Conservation (phyloP, 148 eudicot genomes). For the Vaccinium myrtillus region DNA sequence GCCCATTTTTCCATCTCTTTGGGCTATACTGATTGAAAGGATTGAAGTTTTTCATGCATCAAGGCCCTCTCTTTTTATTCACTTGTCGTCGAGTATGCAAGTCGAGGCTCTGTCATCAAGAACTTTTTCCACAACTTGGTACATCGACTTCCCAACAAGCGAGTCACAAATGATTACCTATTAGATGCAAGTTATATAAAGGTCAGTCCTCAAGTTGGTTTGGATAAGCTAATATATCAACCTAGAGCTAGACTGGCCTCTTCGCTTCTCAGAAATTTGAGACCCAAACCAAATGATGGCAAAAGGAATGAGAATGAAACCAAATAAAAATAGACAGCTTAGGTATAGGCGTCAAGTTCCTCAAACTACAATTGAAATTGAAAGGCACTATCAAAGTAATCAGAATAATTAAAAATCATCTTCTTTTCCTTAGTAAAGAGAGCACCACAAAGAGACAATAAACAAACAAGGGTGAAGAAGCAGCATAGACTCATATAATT, state of each 20-base stretch:
- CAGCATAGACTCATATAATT: neutral
- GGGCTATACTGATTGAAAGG: neutral
- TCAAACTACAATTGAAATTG: neutral
- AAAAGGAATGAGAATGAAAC: neutral
- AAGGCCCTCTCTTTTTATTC: neutral
- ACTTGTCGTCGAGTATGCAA: neutral
- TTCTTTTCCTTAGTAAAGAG: neutral
- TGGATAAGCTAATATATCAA: neutral
- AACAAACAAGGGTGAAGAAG: constrained; percentile 2
- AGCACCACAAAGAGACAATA: neutral
- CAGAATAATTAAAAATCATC: neutral
- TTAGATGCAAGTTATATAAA: neutral
- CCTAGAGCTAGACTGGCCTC: neutral
- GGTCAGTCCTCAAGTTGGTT: constrained; percentile 3
- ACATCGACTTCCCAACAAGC: neutral
- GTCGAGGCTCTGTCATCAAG: neutral
- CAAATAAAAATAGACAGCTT: neutral
- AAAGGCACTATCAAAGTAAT: neutral
- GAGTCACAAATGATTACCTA: neutral
- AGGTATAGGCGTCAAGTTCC: neutral
- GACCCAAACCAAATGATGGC: neutral
- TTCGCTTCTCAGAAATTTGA: neutral
- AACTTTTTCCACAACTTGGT: neutral
- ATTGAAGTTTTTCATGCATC: neutral
- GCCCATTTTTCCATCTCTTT: neutral